Base-by-base conservation (phyloP, 257 asterid genomes). In the Rehmannia glutinosa region DNA sequence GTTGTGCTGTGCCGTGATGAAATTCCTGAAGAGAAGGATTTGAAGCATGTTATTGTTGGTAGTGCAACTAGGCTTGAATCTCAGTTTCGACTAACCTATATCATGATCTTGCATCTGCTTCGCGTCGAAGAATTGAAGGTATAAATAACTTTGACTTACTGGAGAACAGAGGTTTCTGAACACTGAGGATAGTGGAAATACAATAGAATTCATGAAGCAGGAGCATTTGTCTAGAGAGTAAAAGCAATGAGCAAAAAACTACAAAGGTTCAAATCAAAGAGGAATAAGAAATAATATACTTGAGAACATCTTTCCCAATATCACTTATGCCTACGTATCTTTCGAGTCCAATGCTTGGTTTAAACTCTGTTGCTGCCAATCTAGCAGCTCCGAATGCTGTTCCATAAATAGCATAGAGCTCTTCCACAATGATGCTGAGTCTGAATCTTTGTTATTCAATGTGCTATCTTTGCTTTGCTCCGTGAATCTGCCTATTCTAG, bases 81-180 rank as follows among this genome's bases (percentile, higher is more conserved):
- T 78, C 99, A 91, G 80, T 94, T 94, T 86, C 91, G 99, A 56
- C 85, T 94, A 70, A 90, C 99, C 66, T 94, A 90, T 80, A 94
- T 87, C 79, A 94, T 94, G 99, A 94, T 94, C 79, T 74, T 94
- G 83, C 96, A 94, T 83, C 96, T 94, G 63, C 96, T 94, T 45
- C 97, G 99, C 17, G 97, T 94, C 39, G 99, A 94, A 81, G 99
- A 94, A 54, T 86, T 94, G 77, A 94, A 88, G 99, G 99, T 93
- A 81, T 58, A 28, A 33, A 36, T 73, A 23, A 47, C 58, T 77
- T 68, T 25, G 68, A 42, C 68, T 57, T 65, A 71, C 30, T 36
- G 65, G 59, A 68, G 53, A 41, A 63, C 46, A 25, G 3, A 59
- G 45, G 43, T 19, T 62, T 69, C 32, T 51, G 23, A 46, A 7